Evolutionary conservation across 2,329 filamentous ascomycete species (phyloP), one percentile per base, ranked within the genome.

Genomic region (Colletotrichum agaves): DNA sequence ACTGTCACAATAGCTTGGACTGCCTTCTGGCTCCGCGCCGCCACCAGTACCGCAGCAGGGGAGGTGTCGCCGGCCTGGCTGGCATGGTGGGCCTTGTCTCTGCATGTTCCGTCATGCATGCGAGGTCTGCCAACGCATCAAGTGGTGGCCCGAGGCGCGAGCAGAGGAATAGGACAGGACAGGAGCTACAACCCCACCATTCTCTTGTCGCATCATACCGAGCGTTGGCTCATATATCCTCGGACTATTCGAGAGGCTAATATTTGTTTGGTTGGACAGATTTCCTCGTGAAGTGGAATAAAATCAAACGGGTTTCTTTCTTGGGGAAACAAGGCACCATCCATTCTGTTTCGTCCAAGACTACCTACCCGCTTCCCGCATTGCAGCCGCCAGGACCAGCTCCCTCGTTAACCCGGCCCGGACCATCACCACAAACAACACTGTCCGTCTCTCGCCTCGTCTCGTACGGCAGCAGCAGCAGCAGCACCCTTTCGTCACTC

Each of bases 31-130:
- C 55, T 65, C 44, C 43, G 33, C 65, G 63, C 57, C 68, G 63
- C 70, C 71, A 69, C 71, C 72, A 73, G 61, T 68, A 68, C 71
- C 68, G 52, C 69, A 68, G 69, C 61, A 71, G 60, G 64, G 64
- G 46, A 60, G 52, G 60, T 47, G 60, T 63, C 71, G 69, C 79
- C 81, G 81, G 78, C 79, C 76, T 82, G 80, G 78, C 80, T 77
- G 75, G 77, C 78, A 75, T 75, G 78, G 80, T 81, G 79, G 79
- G 76, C 79, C 79, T 79, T 76, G 79, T 77, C 81, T 79, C 76
- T 86, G 84, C 85, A 86, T 83, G 82, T 84, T 82, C 83, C 83
- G 83, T 85, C 83, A 86, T 87, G 84, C 85, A 87, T 86, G 84
- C 72, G 73, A 61, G 60, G 69, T 62, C 65, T 71, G 70, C 82